Evolutionary conservation across 2,329 filamentous ascomycete species (phyloP).

Genomic region (Penicillium sp.): DNA sequence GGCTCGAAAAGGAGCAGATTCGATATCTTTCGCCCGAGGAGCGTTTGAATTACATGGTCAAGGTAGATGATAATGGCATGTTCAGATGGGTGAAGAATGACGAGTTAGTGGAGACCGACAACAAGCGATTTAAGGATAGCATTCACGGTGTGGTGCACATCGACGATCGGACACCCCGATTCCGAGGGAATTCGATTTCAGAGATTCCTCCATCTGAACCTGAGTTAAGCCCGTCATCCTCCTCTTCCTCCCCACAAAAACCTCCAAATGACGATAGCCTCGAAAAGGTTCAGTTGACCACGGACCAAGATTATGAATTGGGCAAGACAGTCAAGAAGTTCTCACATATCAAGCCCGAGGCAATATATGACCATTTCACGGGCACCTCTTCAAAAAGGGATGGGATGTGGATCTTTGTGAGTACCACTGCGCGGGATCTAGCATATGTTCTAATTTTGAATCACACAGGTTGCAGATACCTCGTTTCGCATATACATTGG

Average conservation of each 20-base stretch:
- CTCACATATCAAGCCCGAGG: conserved; percentile 67
- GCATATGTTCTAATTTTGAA: background rate
- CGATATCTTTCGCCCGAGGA: conserved; percentile 83
- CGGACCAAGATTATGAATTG: conserved; percentile 61
- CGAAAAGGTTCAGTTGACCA: conserved; percentile 56
- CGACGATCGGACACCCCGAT: conserved; percentile 61
- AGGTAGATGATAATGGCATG: conserved; percentile 69
- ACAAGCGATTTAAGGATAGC: conserved; percentile 70
- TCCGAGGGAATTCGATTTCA: conserved; percentile 34
- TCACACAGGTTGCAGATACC: conserved; percentile 61
- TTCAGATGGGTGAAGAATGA: conserved; percentile 88
- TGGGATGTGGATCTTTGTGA: conserved; percentile 88
- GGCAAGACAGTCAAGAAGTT: conserved; percentile 62
- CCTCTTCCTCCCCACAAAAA: conserved; percentile 7
- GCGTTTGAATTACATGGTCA: conserved; percentile 75
- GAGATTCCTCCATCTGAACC: conserved; percentile 7
- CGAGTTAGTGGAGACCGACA: conserved; percentile 71
- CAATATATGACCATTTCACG: conserved; percentile 75
- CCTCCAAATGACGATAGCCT: conserved; percentile 7
- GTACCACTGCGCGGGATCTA: conserved; percentile 9
- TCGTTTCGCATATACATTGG: conserved; percentile 78
- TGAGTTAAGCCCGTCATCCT: conserved; percentile 21
- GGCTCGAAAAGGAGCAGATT: conserved; percentile 74
- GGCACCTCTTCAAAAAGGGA: conserved; percentile 72
- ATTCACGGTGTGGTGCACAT: conserved; percentile 68